A percentile compares a stretch with the other conserved stretches of the same genome.
These are phyloP conservation scores for Diophrys sp. DNA, from an alignment of 73 alveolate genomes.

Conservation along the genomic window DNA sequence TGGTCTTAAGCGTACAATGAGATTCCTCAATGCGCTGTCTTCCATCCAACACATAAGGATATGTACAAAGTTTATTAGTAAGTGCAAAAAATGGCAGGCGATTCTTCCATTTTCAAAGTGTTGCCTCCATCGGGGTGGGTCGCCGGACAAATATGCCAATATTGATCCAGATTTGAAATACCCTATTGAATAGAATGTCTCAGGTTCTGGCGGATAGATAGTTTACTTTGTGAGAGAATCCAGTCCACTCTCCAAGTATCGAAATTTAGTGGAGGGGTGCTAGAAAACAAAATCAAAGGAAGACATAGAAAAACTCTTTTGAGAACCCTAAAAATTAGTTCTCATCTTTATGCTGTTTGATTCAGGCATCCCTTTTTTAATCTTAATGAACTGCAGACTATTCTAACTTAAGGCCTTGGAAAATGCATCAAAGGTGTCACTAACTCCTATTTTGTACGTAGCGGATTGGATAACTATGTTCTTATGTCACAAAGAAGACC, in stretches of 20 bases:
- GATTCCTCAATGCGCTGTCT: conserved; percentile 65
- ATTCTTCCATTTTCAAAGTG: conserved; percentile 79
- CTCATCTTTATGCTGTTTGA: conserved; percentile 86
- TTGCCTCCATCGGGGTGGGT: conserved; percentile 82
- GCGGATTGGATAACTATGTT: conserved; percentile 87
- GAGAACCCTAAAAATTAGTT: conserved; percentile 72
- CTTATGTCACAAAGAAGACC: conserved; percentile 91
- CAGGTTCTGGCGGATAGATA: conserved; percentile 74
- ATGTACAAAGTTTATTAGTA: conserved; percentile 60
- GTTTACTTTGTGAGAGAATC: conserved; percentile 67
- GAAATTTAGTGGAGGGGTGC: conserved; percentile 35
- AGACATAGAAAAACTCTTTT: too few species aligned
- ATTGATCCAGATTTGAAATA: conserved; percentile 60
- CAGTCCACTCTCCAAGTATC: conserved; percentile 58
- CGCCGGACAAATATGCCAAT: conserved; percentile 71
- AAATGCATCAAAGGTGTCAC: conserved; percentile 72
- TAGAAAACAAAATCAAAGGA: conserved; percentile 51
- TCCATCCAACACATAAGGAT: conserved; percentile 73
- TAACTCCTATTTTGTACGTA: conserved; percentile 71
- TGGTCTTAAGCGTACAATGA: too few species aligned
- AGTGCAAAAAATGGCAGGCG: conserved; percentile 57
- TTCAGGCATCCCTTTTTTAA: conserved; percentile 67
- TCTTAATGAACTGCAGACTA: conserved; percentile 55
- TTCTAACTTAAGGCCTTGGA: conserved; percentile 61
- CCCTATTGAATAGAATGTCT: conserved; percentile 79